Percentiles rank a stretch among this genome's conserved stretches.
Conservation (phyloP, 2,329 filamentous ascomycete genomes). For the Coniochaeta sp. region DNA sequence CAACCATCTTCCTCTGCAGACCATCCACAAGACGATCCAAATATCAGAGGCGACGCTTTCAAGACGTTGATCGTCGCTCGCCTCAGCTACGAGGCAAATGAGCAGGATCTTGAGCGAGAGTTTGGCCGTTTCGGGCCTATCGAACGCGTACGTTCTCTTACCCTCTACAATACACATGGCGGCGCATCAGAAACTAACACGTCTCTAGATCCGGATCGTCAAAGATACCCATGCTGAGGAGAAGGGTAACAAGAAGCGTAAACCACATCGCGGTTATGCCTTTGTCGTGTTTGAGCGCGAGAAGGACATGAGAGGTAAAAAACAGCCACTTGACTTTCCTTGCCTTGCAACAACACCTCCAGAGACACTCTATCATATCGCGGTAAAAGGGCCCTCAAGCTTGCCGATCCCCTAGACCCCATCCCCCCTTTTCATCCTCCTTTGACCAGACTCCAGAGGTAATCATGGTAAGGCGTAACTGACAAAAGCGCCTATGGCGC, state of each 20-base stretch:
- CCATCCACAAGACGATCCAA: slow-evolving; percentile 76
- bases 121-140: slow-evolving; percentile 92
- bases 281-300: slow-evolving; percentile 97
- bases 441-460: slow-evolving; percentile 18
- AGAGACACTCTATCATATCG: slow-evolving; percentile 13
- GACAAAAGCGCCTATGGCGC: slow-evolving; percentile 56
- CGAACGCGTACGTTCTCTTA: slow-evolving; percentile 62
- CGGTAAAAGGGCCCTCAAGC: slow-evolving; percentile 34
- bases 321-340: slow-evolving; percentile 30
- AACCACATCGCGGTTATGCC: slow-evolving; percentile 82
- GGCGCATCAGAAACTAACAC: neutral
- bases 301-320: slow-evolving; percentile 98
- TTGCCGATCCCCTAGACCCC: slow-evolving; percentile 25
- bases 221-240: slow-evolving; percentile 64
- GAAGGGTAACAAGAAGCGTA: slow-evolving; percentile 70
- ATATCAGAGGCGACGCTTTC: slow-evolving; percentile 88
- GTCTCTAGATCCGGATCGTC: slow-evolving; percentile 75
- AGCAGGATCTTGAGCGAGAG: slow-evolving; percentile 85
- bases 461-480: slow-evolving; percentile 57
- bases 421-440: slow-evolving; percentile 12
- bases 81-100: slow-evolving; percentile 81
- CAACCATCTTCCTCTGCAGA: slow-evolving; percentile 37
- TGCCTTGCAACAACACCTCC: slow-evolving; percentile 3
- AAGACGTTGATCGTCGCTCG: slow-evolving; percentile 90
- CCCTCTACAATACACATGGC: neutral